Evolutionary conservation across 2,329 filamentous ascomycete species (phyloP).

Genomic region (Colletotrichum nymphaeae): DNA sequence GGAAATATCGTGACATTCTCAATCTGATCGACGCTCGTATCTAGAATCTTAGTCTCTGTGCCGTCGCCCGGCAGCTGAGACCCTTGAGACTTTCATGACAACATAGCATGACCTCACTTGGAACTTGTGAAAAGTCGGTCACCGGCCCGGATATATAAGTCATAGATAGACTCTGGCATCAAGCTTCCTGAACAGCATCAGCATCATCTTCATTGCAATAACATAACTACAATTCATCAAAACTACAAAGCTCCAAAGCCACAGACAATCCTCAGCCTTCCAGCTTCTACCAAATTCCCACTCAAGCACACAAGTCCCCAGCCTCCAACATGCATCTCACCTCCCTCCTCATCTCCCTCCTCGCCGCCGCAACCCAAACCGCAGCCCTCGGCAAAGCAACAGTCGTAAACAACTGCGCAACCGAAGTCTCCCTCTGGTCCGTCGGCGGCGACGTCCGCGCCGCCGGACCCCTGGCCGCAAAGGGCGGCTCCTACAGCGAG

Average conservation of each 20-base stretch:
- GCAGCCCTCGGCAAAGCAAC: constrained; percentile 47
- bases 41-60: background rate
- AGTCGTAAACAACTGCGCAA: constrained; percentile 50
- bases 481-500: constrained; percentile 46
- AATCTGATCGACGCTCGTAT: constrained; percentile 18
- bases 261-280: no score
- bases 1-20: constrained; percentile 1
- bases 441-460: constrained; percentile 46
- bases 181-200: background rate
- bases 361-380: constrained; percentile 39
- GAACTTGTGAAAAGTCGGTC: background rate
- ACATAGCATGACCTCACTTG: background rate
- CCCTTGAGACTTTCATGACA: background rate
- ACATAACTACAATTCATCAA: background rate
- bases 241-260: no score
- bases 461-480: constrained; percentile 40
- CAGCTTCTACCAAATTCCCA: no score
- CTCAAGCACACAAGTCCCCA: background rate
- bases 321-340: constrained; percentile 21
- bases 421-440: constrained; percentile 51
- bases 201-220: background rate
- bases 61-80: background rate
- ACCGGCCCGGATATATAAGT: background rate
- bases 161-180: background rate
- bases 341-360: constrained; percentile 35